Conservation (phyloP, 1,284 basidiomycete genomes). For the Marasmius sp. region DNA sequence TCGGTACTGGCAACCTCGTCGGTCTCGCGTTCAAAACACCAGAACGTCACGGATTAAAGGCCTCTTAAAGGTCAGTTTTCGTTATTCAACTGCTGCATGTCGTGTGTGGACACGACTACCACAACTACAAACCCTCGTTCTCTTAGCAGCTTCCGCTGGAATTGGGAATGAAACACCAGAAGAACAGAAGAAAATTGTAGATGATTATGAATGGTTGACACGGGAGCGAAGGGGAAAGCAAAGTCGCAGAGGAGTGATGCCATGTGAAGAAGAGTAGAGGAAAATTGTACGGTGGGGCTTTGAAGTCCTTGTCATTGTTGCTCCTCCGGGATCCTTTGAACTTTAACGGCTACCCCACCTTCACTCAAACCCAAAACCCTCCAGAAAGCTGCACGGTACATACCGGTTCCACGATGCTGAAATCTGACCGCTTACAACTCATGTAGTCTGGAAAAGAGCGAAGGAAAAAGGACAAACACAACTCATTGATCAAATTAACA, state of each 20-base stretch:
- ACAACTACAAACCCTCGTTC: constrained; percentile 31
- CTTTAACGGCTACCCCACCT: too few relatives aligned
- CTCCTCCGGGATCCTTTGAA: too few relatives aligned
- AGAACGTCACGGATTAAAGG: constrained; percentile 75
- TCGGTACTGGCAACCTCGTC: constrained; percentile 69
- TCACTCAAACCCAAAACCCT: too few relatives aligned
- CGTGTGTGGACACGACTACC: background rate
- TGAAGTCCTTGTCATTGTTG: too few relatives aligned
- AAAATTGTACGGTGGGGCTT: constrained; percentile 3
- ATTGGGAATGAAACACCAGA: constrained; percentile 57
- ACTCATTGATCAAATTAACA: constrained; percentile 44
- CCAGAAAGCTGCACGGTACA: too few relatives aligned
- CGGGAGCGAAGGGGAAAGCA: constrained; percentile 38
- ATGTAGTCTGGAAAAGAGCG: too few relatives aligned
- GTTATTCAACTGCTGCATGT: constrained; percentile 12
- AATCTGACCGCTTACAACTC: too few relatives aligned
- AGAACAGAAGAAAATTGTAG: constrained; percentile 58
- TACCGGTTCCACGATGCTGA: too few relatives aligned
- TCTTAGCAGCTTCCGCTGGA: constrained; percentile 10
- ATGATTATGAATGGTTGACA: constrained; percentile 41
- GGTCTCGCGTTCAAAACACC: constrained; percentile 68
- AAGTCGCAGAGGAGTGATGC: constrained; percentile 52
- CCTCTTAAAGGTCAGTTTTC: constrained; percentile 53
- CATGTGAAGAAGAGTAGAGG: constrained; percentile 29
- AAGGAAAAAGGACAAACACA: too few relatives aligned